phyloP scores from a whole-genome alignment of 805 yeast species.

The Hanseniaspora osmophila region DNA sequence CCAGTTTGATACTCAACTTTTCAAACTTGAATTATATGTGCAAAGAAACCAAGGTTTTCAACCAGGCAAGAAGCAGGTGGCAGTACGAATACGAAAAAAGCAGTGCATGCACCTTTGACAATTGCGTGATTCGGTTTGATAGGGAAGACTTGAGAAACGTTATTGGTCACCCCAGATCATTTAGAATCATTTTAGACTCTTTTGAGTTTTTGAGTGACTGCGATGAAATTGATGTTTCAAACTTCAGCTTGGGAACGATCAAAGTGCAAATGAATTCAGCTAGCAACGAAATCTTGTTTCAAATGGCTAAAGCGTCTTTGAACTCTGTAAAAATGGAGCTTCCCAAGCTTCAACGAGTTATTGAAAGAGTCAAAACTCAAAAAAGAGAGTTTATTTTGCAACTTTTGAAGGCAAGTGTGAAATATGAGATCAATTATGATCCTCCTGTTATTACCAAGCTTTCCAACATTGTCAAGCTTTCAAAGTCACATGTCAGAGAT shows the following conservation, averaged over 20 bases:
- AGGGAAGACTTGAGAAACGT: neutral
- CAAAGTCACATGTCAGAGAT: slow-evolving; percentile 59
- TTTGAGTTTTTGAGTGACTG: neutral
- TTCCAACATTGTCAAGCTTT: slow-evolving; percentile 61
- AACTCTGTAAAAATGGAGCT: neutral
- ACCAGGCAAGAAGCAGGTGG: neutral
- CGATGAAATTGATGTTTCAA: slow-evolving; percentile 1
- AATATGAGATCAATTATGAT: slow-evolving; percentile 54
- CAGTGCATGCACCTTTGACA: neutral
- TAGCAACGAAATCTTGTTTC: slow-evolving; percentile 4
- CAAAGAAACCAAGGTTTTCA: neutral
- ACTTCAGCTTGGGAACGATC: slow-evolving; percentile 37
- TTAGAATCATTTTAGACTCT: slow-evolving; percentile 3
- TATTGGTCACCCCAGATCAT: neutral
- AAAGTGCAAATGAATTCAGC: slow-evolving; percentile 19
- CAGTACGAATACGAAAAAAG: neutral
- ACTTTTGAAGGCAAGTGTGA: slow-evolving; percentile 33
- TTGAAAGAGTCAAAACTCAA: slow-evolving; percentile 8
- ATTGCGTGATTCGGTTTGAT: neutral
- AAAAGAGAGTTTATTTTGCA: slow-evolving; percentile 27
- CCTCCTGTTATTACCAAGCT: slow-evolving; percentile 87
- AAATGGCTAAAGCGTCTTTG: slow-evolving; percentile 6
- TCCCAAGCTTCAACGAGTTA: neutral
- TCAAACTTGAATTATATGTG: neutral
- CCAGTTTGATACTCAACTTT: neutral